Percentiles rank a stretch among this genome's conserved stretches.
Evolutionary conservation across 1,284 basidiomycete species (phyloP).

Genomic region (Veloboletus limbatus): DNA sequence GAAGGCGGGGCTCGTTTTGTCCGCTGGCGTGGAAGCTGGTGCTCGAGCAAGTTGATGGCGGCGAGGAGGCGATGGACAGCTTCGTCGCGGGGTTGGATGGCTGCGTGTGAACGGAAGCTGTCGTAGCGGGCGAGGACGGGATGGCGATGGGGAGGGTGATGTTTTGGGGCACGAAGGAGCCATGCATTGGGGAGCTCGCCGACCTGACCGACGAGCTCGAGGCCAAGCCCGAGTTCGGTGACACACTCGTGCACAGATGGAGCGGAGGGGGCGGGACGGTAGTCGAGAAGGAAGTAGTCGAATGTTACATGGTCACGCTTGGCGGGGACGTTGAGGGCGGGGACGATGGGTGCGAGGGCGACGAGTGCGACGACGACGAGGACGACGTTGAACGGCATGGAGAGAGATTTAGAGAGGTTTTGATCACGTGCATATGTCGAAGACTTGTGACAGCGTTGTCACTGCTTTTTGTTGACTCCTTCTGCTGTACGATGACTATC

Average conservation of each 20-base stretch:
- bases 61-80: constrained; percentile 45
- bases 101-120: constrained; percentile 41
- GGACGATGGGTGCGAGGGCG: constrained; percentile 32
- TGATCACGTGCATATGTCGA: no score
- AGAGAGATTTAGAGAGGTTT: no score
- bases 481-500: constrained; percentile 17
- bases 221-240: constrained; percentile 65
- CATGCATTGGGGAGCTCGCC: constrained; percentile 85
- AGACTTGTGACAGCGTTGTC: constrained; percentile 14
- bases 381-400: no score
- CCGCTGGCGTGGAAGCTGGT: constrained; percentile 61
- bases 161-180: constrained; percentile 70
- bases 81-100: constrained; percentile 20
- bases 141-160: constrained; percentile 34
- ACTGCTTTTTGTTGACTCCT: constrained; percentile 19
- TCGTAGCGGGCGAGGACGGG: constrained; percentile 53
- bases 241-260: constrained; percentile 60
- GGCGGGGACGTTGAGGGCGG: constrained; percentile 37
- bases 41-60: constrained; percentile 55
- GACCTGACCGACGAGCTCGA: constrained; percentile 85
- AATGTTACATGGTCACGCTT: constrained; percentile 73
- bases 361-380: constrained; percentile 33
- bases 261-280: constrained; percentile 49
- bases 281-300: constrained; percentile 88
- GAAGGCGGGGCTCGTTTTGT: constrained; percentile 70